phyloP scores from a whole-genome alignment of 139 green algal species.

The Picochlorum sp. region DNA sequence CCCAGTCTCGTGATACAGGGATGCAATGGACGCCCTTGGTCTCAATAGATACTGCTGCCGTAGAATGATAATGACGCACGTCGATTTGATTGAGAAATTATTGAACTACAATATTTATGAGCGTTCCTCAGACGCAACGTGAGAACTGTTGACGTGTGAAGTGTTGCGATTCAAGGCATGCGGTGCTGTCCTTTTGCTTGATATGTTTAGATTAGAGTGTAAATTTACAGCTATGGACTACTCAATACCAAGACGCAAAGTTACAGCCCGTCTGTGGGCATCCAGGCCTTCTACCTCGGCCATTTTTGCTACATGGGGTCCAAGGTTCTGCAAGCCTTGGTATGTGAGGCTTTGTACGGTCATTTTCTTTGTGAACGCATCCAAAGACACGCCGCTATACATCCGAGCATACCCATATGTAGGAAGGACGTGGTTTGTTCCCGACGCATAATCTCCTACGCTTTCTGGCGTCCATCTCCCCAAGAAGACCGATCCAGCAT shows the following conservation, averaged over 20 bases:
- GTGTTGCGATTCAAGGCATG: neutral
- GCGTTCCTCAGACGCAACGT: constrained; percentile 11
- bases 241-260: constrained; percentile 60
- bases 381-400: constrained; percentile 92
- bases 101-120: constrained; percentile 96
- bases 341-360: constrained; percentile 83
- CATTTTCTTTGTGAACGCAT: constrained; percentile 96
- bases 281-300: constrained; percentile 90
- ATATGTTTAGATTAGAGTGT: too few species aligned
- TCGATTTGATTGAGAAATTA: constrained; percentile 98
- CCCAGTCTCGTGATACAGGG: constrained; percentile 48
- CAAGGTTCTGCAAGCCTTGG: constrained; percentile 71
- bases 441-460: constrained; percentile 95
- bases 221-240: neutral
- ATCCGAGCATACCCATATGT: constrained; percentile 98
- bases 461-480: constrained; percentile 90
- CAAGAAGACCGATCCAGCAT: constrained; percentile 91
- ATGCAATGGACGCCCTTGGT: constrained; percentile 88
- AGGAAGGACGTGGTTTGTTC: constrained; percentile 96
- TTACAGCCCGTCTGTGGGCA: constrained; percentile 87
- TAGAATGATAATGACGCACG: constrained; percentile 93
- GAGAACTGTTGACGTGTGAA: neutral
- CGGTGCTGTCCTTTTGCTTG: neutral
- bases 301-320: constrained; percentile 89
- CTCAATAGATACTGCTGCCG: constrained; percentile 97